Evolutionary conservation across 305 asterid species (phyloP), one percentile per base, ranked within the genome.

Genomic region (Fraxinus dipetala): DNA sequence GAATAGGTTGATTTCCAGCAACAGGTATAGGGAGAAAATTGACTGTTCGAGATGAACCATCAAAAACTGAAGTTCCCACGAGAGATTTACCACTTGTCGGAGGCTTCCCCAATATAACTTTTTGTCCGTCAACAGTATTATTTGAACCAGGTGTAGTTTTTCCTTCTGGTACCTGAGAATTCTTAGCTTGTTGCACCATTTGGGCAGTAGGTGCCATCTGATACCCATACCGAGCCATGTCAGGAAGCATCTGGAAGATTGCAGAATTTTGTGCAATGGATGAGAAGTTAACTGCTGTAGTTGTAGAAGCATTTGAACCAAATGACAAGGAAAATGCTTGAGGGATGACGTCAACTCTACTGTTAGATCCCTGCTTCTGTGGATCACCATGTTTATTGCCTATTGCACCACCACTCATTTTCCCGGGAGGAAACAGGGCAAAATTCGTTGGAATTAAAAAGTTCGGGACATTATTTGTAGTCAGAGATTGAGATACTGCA

Each of bases 181-280:
- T 85, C 81, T 83, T 87, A 70, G 72, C 81, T 30, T 82, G 85
- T 70, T 6, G 75, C 43, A 38, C 70, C 20, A 45, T 63, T 70
- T 69, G 83, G 63, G 78, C 48, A 30, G 78, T 36, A 45, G 76
- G 51, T 32, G 78, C 75, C 80, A 83, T 80, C 78, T 86, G 88
- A 78, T 73, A 76, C 65, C 87, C 83, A 43, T 80, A 83, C 85
- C 81, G 76, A 80, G 87, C 78, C 72, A 86, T 32, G 14, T 87
- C 89, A 31, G 90, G 91, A 40, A 85, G 87, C 89, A 87, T 82
- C 78, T 86, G 90, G 79, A 87, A 83, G 84, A 86, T 61, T 24
- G 81, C 77, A 34, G 88, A 32, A 18, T 70, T 85, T 69, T 86
- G 92, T 10, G 75, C 56, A 85, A 84, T 81, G 48, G 88, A 78